phyloP scores from a whole-genome alignment of 1,284 basidiomycete species.

The Naganishia cerealis region DNA sequence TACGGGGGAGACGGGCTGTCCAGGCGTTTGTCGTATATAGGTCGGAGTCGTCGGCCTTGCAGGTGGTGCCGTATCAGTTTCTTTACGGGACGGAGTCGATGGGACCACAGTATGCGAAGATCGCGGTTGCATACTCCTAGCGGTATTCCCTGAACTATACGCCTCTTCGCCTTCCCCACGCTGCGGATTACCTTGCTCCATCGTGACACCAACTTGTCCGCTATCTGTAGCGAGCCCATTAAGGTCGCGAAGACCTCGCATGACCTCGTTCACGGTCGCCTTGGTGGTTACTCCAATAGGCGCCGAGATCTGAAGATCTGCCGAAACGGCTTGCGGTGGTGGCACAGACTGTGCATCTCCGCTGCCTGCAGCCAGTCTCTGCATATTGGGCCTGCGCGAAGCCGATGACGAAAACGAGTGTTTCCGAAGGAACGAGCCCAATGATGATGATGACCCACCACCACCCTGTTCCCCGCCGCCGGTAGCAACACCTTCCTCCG shows the following conservation, averaged over 20 bases:
- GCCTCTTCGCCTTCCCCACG: background rate
- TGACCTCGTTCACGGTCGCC: background rate
- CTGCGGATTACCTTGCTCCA: background rate
- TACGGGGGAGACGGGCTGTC: background rate
- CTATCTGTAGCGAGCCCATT: no score
- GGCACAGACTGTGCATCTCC: background rate
- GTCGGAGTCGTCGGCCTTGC: conserved; percentile 1
- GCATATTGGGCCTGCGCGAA: conserved; percentile 3
- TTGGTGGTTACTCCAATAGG: background rate
- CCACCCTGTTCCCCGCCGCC: background rate
- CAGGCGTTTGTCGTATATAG: background rate
- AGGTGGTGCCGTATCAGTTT: background rate
- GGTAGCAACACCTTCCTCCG: background rate
- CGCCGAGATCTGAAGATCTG: conserved; percentile 4
- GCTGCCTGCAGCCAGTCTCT: background rate
- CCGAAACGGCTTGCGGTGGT: background rate
- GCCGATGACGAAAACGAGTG: conserved; percentile 4
- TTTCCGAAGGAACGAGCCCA: conserved; percentile 13
- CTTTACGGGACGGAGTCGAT: background rate
- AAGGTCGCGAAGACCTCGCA: no score
- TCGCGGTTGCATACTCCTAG: background rate
- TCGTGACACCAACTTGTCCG: no score
- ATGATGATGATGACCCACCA: background rate
- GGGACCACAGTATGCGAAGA: background rate
- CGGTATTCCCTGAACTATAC: background rate